Base-by-base conservation (phyloP, 169 alveolate species). In the Babesia bovis region DNA sequence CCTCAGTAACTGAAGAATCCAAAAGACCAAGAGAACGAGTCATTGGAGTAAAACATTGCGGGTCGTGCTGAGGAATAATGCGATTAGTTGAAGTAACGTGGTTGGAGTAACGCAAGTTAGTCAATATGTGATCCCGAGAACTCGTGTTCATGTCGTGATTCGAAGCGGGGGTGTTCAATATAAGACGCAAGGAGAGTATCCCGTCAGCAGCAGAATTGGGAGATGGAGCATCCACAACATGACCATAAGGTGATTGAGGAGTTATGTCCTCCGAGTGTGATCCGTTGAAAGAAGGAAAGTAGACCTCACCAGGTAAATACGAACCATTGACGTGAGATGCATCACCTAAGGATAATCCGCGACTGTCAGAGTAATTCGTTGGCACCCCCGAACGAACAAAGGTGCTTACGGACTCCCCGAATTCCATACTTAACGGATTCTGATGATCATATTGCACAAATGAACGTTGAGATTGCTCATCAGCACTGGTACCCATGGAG, bases 101-200 rank as follows among this genome's bases (percentile, higher is more conserved):
- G n/a, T 30, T 63, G 49, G 42, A 0, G 60, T 45, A 63, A 35
- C 73, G 73, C 23, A 63, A 33, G 60, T 63, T 63, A 49, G 41
- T 52, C 73, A 63, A 36, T 9, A 63, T 44, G 56, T 60, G 70
- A 56, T 60, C 25, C n/a, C 45, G 45, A 38, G 45, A 38, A n/a
- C n/a, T n/a, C n/a, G n/a, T n/a, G n/a, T n/a, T n/a, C n/a, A n/a
- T n/a, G n/a, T n/a, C n/a, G 15, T 40, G 49, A 40, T 10, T 40
- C 26, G 58, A 41, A 41, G 71, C 26, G 4, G 73, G 73, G 3
- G 58, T 63, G 49, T 63, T 63, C 73, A 63, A 3, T 26, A 63
- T 63, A 10, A 63, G 60, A 6, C 73, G 58, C 28, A 63, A 41
- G 33, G 42, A 63, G 12, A 60, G 61, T n/a, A 63, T 33, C 35